Evolutionary conservation across 192 early-diverging fungal genomes (phyloP).

Genomic region (Phlyctochytrium planicorne): DNA sequence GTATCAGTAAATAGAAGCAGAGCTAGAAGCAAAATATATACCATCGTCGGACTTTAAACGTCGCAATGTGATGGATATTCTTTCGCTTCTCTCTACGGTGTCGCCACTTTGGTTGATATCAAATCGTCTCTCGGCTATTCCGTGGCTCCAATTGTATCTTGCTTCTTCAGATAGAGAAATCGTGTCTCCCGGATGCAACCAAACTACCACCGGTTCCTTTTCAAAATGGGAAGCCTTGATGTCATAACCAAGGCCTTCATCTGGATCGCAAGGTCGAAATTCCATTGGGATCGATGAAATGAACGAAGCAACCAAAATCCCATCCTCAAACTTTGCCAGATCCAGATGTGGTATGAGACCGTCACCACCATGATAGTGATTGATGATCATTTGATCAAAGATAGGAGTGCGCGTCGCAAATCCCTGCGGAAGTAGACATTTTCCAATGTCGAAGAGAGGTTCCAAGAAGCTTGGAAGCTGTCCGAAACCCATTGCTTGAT

Average conservation of each 20-base stretch:
- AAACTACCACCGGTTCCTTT: not conserved
- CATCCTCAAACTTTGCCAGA: constrained; percentile 54
- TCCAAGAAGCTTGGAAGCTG: constrained; percentile 10
- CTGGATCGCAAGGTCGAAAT: constrained; percentile 13
- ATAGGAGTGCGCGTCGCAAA: constrained; percentile 6
- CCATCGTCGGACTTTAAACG: constrained; percentile 19
- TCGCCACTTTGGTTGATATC: constrained; percentile 16
- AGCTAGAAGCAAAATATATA: not conserved
- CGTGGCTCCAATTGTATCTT: constrained; percentile 54
- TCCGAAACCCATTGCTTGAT: constrained; percentile 31
- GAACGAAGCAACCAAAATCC: constrained; percentile 46
- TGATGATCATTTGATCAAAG: constrained; percentile 54
- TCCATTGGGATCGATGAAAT: constrained; percentile 42
- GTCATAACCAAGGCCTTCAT: constrained; percentile 15
- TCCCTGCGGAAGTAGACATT: not conserved
- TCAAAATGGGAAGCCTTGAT: constrained; percentile 6
- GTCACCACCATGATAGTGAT: constrained; percentile 49
- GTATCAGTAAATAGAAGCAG: not conserved
- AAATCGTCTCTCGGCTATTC: constrained; percentile 27
- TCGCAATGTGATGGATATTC: constrained; percentile 31
- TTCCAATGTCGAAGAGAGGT: constrained; percentile 3
- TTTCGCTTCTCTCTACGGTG: constrained; percentile 5
- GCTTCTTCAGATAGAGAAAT: constrained; percentile 49
- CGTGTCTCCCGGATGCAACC: constrained; percentile 43
- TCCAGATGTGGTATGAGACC: constrained; percentile 56